These are phyloP conservation scores for Diplodia mutila DNA, from an alignment of 2,329 filamentous ascomycete species.

Conservation along the genomic window DNA sequence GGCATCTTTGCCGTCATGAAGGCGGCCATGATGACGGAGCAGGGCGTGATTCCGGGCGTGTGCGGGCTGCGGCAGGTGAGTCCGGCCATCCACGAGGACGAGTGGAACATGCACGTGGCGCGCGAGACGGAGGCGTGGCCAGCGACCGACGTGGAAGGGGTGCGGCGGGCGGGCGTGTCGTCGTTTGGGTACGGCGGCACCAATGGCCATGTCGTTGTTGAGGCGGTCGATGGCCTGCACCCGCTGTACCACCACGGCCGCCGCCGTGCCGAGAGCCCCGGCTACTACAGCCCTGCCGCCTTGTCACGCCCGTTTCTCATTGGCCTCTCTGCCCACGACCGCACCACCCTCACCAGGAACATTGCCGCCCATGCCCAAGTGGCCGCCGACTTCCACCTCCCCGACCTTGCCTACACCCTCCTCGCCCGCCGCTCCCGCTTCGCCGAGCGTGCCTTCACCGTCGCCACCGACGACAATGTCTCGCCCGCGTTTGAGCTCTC, in stretches of 20 bases:
- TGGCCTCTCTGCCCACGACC: slow-evolving; percentile 31
- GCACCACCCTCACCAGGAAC: slow-evolving; percentile 21
- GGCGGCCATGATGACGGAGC: slow-evolving; percentile 33
- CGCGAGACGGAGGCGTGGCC: slow-evolving; percentile 30
- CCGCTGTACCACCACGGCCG: background rate
- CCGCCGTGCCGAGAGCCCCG: too few species aligned
- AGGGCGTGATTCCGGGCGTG: slow-evolving; percentile 29
- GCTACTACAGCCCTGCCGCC: too few species aligned
- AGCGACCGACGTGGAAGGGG: background rate
- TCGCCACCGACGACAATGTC: slow-evolving; percentile 14
- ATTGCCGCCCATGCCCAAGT: slow-evolving; percentile 10
- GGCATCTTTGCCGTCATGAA: slow-evolving; percentile 38
- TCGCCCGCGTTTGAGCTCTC: too few species aligned
- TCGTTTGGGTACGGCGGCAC: slow-evolving; percentile 34
- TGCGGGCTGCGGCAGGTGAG: slow-evolving; percentile 1
- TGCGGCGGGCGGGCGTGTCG: slow-evolving; percentile 30
- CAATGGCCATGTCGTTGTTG: slow-evolving; percentile 35
- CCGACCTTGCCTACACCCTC: slow-evolving; percentile 32
- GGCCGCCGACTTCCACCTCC: slow-evolving; percentile 1
- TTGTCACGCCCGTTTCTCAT: slow-evolving; percentile 28
- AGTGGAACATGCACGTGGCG: background rate
- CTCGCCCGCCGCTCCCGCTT: slow-evolving; percentile 20
- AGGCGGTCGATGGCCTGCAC: slow-evolving; percentile 21
- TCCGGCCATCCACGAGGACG: background rate
- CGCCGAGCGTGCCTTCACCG: slow-evolving; percentile 24